Evolutionary conservation across 2,329 filamentous ascomycete species (phyloP).

Genomic region (Macrophomina phaseolina): DNA sequence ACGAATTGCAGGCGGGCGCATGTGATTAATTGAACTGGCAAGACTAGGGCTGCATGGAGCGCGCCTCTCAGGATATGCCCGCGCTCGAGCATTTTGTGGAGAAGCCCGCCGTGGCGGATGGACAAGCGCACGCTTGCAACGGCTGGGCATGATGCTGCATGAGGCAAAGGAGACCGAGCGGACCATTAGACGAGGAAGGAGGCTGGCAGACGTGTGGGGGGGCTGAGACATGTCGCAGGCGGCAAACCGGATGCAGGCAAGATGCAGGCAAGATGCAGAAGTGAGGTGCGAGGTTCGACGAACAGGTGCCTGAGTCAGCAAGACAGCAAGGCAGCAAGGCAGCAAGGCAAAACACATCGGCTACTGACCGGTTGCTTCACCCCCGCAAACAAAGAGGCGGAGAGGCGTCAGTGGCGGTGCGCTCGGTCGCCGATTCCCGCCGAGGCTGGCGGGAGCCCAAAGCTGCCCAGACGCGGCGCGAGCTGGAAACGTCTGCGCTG

Average conservation of each 20-base stretch:
- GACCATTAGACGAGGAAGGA: not conserved
- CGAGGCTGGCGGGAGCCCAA: not conserved
- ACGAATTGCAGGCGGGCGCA: too few relatives aligned
- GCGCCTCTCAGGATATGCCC: too few relatives aligned
- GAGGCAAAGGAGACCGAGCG: not conserved
- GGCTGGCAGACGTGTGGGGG: not conserved
- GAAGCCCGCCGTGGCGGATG: too few relatives aligned
- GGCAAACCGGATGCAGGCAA: not conserved
- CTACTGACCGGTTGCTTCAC: not conserved
- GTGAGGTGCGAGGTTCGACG: not conserved
- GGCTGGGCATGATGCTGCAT: not conserved
- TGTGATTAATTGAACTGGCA: too few relatives aligned
- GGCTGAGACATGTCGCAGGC: not conserved
- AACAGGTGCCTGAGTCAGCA: constrained; percentile 1
- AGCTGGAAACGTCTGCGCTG: not conserved
- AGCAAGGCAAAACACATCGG: not conserved
- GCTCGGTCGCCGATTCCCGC: not conserved
- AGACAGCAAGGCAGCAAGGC: not conserved
- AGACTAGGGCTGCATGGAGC: too few relatives aligned
- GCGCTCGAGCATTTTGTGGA: too few relatives aligned
- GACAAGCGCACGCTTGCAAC: not conserved
- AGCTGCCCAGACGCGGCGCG: not conserved
- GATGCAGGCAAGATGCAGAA: not conserved
- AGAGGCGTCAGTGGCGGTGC: constrained; percentile 15
- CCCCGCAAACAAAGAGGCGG: constrained; percentile 5